Evolutionary conservation across 228 moss, liverwort and hornwort genomes (phyloP), one percentile per base, ranked within the genome.

Genomic region (Sphagnum fallax): DNA sequence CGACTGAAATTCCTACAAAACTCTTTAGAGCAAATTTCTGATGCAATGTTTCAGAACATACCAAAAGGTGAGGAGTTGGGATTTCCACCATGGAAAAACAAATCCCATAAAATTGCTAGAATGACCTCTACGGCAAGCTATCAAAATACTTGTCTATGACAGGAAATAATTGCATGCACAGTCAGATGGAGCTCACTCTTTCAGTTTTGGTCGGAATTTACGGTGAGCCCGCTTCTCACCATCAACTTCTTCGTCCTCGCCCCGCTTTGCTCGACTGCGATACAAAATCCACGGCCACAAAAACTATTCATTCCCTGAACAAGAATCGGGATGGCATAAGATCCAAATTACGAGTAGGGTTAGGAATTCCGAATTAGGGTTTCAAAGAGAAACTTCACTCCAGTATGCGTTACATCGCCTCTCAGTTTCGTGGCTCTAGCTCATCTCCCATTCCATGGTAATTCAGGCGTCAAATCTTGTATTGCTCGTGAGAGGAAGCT

Each of bases 151-250:
- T 32, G 32, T 32, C 32, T 32, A 3, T 32, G 32, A 32, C 32
- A 32, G 32, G 32, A 32, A 32, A 32, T 32, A 32, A 32, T 32
- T 32, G 32, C 32, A 32, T 32, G 32, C 2, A 32, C 32, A 32
- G 32, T 32, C 2, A 32, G 32, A 32, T 32, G 11, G 61, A 77
- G 68, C 84, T 7, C 76, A 98, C 98, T 98, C 98, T 78, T 92
- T 98, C 5, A 76, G 75, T 75, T 94, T 98, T 57, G 90, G 88
- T 77, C 93, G 90, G 75, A 89, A 94, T 65, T 92, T 98, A 53
- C 92, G 89, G 63, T 89, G 92, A 68, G 82, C 92, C 49, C 78
- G 87, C 87, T 86, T 98, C 53, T 98, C 98, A 48, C 91, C 90
- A 1, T 97, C 97, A 63, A 70, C 88, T 52, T 93, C 86, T 71